Evolutionary conservation across 768 basidiomycete species (phyloP).

Genomic region (Russula virescens): DNA sequence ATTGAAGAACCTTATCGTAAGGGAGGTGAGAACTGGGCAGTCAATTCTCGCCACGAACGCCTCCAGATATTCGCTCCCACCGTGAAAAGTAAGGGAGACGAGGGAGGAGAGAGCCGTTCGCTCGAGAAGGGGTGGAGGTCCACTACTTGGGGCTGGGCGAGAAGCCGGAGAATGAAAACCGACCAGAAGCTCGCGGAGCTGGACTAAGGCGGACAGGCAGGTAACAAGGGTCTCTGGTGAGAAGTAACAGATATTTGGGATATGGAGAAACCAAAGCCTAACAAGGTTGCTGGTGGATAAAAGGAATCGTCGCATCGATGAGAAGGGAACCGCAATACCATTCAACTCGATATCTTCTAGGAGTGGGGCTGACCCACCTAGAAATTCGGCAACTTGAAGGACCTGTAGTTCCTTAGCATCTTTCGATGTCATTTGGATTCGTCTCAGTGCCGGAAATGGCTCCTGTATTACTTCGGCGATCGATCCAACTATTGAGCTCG

Average conservation of each 20-base stretch:
- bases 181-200: not conserved
- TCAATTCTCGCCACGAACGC: not conserved
- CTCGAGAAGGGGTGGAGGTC: not conserved
- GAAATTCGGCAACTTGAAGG: not conserved
- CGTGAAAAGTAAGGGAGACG: not conserved
- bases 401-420: slow-evolving; percentile 32
- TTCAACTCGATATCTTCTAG: not conserved
- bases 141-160: not conserved
- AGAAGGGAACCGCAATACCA: not conserved
- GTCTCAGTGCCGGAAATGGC: slow-evolving; percentile 23
- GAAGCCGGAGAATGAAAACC: not conserved
- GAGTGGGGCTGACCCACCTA: slow-evolving; percentile 8
- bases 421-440: slow-evolving; percentile 26
- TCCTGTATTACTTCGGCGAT: slow-evolving; percentile 27
- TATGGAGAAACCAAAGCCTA: not conserved
- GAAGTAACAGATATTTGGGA: not conserved
- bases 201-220: not conserved
- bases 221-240: not conserved
- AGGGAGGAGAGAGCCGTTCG: not conserved
- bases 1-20: not conserved
- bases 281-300: slow-evolving; percentile 2
- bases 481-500: slow-evolving; percentile 8
- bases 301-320: slow-evolving; percentile 1
- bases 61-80: slow-evolving; percentile 9
- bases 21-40: not conserved